Conservation (phyloP, 768 basidiomycete genomes). For the Boletus sensibilis region DNA sequence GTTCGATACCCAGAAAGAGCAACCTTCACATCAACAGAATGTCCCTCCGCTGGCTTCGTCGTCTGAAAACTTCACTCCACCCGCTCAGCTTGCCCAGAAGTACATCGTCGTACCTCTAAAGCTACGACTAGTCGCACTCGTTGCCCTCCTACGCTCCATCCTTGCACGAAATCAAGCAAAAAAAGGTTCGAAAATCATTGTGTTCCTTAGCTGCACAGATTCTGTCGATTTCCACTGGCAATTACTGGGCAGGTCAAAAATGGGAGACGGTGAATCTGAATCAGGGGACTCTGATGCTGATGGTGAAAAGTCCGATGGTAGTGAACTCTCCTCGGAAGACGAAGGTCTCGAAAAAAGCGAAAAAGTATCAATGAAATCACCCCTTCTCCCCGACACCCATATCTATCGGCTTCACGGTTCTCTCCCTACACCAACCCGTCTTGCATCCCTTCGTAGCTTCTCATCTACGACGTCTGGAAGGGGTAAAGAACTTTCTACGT, state of each 20-base stretch:
- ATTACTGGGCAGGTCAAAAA: slow-evolving; percentile 67
- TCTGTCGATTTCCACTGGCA: slow-evolving; percentile 98
- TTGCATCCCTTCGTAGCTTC: slow-evolving; percentile 82
- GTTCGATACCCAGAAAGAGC: slow-evolving; percentile 45
- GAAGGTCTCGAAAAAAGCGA: slow-evolving; percentile 32
- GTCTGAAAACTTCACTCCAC: slow-evolving; percentile 80
- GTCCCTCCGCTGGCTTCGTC: slow-evolving; percentile 19
- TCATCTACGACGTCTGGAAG: slow-evolving; percentile 43
- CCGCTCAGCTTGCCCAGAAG: slow-evolving; percentile 90
- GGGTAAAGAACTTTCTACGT: slow-evolving; percentile 28
- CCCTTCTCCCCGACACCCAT: slow-evolving; percentile 77
- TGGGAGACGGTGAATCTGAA: slow-evolving; percentile 46
- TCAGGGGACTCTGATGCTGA: slow-evolving; percentile 24
- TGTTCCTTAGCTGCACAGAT: slow-evolving; percentile 96
- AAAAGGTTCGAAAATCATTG: slow-evolving; percentile 74
- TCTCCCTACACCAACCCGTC: slow-evolving; percentile 74
- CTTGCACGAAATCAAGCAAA: slow-evolving; percentile 56
- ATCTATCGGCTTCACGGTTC: slow-evolving; percentile 94
- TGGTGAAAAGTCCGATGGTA: slow-evolving; percentile 26
- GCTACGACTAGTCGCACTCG: slow-evolving; percentile 86
- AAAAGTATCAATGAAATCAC: slow-evolving; percentile 57
- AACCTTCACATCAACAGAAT: slow-evolving; percentile 13
- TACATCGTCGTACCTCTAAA: slow-evolving; percentile 90
- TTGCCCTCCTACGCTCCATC: slow-evolving; percentile 83
- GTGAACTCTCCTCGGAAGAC: slow-evolving; percentile 26